Conservation (phyloP, 1,139 yeast species). For the Barnettozyma hawaiiensis region DNA sequence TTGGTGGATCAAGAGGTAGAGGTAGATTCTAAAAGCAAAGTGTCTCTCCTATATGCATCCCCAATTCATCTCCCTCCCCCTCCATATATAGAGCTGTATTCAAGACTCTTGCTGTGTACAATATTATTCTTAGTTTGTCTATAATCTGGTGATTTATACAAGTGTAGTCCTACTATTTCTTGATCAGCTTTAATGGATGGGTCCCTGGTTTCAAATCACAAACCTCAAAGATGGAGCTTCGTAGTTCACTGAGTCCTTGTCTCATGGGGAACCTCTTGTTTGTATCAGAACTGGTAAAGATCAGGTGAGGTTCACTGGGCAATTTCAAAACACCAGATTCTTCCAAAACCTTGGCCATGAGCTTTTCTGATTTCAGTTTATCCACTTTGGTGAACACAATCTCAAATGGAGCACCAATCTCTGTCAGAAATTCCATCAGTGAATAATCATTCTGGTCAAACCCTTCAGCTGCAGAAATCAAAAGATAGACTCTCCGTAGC, state of each 20-base stretch:
- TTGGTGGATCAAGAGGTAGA: conserved; percentile 37
- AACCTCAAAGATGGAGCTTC: conserved; percentile 34
- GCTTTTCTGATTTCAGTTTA: conserved; percentile 31
- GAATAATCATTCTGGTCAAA: conserved; percentile 49
- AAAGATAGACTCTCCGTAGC: conserved; percentile 52
- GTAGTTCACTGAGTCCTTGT: conserved; percentile 35
- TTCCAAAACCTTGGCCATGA: conserved; percentile 26
- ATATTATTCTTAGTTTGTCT: background rate
- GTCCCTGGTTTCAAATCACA: conserved; percentile 30
- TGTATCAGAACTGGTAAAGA: conserved; percentile 36
- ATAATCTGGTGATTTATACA: too few species aligned
- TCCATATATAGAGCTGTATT: background rate
- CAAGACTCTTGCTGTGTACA: conserved; percentile 1
- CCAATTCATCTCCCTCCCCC: background rate
- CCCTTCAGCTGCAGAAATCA: conserved; percentile 56
- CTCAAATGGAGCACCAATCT: conserved; percentile 62
- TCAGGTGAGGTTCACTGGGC: conserved; percentile 33
- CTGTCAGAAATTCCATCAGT: conserved; percentile 46
- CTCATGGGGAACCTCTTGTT: conserved; percentile 28
- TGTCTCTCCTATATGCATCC: background rate
- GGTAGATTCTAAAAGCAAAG: conserved; percentile 31
- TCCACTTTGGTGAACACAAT: conserved; percentile 75
- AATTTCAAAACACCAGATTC: conserved; percentile 24
- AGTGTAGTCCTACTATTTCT: conserved; percentile 2
- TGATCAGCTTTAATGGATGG: conserved; percentile 22